phyloP scores from a whole-genome alignment of 2,329 filamentous ascomycete species.

The Aspergillus fischeri region DNA sequence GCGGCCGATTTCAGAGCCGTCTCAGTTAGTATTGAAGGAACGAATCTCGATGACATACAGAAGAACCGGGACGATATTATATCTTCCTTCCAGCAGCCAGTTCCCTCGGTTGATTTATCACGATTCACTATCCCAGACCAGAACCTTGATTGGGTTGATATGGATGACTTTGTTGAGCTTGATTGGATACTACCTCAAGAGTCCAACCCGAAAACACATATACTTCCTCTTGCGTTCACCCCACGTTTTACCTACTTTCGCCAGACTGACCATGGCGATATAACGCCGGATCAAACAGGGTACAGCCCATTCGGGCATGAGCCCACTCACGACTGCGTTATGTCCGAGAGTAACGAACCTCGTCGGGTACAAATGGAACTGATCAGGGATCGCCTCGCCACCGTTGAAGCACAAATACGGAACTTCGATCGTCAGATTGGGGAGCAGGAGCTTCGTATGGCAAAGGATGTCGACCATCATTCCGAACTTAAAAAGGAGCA shows the following conservation, averaged over 20 bases:
- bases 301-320: conserved; percentile 91
- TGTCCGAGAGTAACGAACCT: conserved; percentile 86
- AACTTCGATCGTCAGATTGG: conserved; percentile 68
- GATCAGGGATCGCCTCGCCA: conserved; percentile 73
- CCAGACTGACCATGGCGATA: conserved; percentile 85
- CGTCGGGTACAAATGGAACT: conserved; percentile 82
- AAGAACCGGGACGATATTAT: conserved; percentile 54
- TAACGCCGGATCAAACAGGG: conserved; percentile 68
- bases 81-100: conserved; percentile 52
- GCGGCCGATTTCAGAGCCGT: conserved; percentile 89
- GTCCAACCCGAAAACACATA: conserved; percentile 87
- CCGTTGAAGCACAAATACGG: conserved; percentile 72
- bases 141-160: conserved; percentile 95
- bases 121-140: conserved; percentile 94
- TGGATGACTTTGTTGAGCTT: conserved; percentile 98
- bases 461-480: conserved; percentile 53
- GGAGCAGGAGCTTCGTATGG: conserved; percentile 65
- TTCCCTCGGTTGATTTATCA: conserved; percentile 61
- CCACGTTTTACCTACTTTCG: conserved; percentile 97
- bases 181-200: conserved; percentile 94
- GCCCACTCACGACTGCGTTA: conserved; percentile 89
- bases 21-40: conserved; percentile 81
- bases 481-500: conserved; percentile 40
- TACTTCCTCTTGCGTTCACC: conserved; percentile 84
- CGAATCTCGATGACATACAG: conserved; percentile 71